Base-by-base conservation (phyloP, 768 basidiomycete species). In the Serpula lacrymans region DNA sequence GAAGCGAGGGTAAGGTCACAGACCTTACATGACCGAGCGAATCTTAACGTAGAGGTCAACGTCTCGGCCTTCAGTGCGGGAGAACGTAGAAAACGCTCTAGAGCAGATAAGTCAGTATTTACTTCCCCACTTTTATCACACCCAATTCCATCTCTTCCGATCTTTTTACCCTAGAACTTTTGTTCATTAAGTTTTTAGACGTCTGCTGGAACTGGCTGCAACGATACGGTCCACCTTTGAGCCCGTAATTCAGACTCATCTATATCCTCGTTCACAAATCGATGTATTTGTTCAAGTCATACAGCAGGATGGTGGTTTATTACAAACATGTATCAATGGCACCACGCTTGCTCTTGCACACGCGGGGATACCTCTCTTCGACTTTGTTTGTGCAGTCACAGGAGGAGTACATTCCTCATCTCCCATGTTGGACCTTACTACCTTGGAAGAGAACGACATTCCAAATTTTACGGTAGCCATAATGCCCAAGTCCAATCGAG, bases 181-280 rank as follows among this genome's bases (percentile, higher is more conserved):
- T 29, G 33, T 40, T 45, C 20, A 51, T 37, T 42, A 43, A 37
- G 29, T 34, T 31, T 24, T 24, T 50, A 95, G 94, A 63, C 90
- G 92, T 12, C 74, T 89, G 47, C 69, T 88, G 46, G 96, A 99
- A 65, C 72, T 96, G 48, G 88, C 85, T 9, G 73, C 89, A 2
- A 80, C 84, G 17, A 82, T 98, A 47, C 88, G 90, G 66, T 83
- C 89, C 22, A 98, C 96, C 0, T 98, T 99, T 58, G 95, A 98
- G 57, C 92, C 94, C 29, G 91, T 95, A 41, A 78, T 99, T 17
- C 88, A 92, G 58, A 86, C 88, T 6, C 76, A 75, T 45, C 76
- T 99, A 34, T 97, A 96, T 65, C 95, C 95, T 16, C 83, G 96
- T 35, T 88, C 88, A 24, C 84, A 93, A 59, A 96, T 99, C 59